Evolutionary conservation across 2,329 filamentous ascomycete species (phyloP).

Genomic region (Neoscytalidium dimidiatum): DNA sequence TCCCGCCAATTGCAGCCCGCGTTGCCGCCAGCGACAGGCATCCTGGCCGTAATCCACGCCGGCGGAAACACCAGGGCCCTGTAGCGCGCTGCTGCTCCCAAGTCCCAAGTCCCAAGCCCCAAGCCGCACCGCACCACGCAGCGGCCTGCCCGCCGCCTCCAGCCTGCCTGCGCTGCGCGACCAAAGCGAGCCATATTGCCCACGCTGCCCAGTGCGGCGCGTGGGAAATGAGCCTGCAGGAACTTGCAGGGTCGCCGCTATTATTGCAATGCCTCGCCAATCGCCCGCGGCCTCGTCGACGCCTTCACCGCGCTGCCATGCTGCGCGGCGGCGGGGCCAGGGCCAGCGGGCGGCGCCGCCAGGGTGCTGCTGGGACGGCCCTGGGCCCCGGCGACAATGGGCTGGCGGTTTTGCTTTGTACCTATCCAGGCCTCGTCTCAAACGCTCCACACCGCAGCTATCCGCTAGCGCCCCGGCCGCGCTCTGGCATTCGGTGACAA

Average conservation of each 20-base stretch:
- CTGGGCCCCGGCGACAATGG: not conserved
- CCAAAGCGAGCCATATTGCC: not conserved
- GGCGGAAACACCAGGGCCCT: not conserved
- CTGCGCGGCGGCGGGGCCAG: not conserved
- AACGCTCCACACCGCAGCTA: not conserved
- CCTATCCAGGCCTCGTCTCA: not conserved
- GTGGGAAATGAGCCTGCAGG: constrained; percentile 13
- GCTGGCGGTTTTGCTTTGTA: constrained; percentile 2
- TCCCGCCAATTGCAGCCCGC: not conserved
- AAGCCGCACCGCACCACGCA: not conserved
- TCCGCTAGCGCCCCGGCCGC: not conserved
- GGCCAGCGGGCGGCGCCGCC: not conserved
- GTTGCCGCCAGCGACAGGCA: not conserved
- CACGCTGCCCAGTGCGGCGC: not conserved
- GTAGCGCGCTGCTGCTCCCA: constrained; percentile 1
- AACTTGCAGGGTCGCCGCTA: not conserved
- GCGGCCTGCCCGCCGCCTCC: not conserved
- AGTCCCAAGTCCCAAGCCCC: too few relatives aligned
- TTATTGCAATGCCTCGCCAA: not conserved
- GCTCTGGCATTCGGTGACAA: not conserved
- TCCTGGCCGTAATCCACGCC: not conserved
- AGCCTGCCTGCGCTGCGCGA: not conserved
- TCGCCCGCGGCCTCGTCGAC: not conserved
- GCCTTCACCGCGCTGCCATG: not conserved
- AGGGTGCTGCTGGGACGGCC: not conserved